Conservation (phyloP, 495 filamentous ascomycete genomes). For the Tuber magnatum region DNA sequence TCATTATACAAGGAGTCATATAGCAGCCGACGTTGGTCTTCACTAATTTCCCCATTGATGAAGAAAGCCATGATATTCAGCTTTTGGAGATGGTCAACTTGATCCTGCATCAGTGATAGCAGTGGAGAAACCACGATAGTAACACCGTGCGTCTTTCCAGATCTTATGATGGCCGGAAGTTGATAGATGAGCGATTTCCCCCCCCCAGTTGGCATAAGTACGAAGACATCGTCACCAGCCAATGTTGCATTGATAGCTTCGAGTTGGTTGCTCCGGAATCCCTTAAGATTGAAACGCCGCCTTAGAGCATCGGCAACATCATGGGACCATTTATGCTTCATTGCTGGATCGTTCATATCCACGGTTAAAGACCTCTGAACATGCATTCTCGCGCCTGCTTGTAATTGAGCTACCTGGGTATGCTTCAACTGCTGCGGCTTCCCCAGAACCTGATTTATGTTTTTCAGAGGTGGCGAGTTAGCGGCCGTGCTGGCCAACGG, state of each 20-base stretch:
- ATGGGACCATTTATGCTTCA: slow-evolving; percentile 66
- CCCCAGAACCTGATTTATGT: slow-evolving; percentile 31
- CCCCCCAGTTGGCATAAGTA: slow-evolving; percentile 95
- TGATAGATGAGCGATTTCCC: slow-evolving; percentile 98
- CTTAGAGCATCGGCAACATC: slow-evolving; percentile 73
- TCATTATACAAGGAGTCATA: slow-evolving; percentile 53
- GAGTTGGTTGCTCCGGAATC: slow-evolving; percentile 85
- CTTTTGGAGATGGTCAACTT: slow-evolving; percentile 70
- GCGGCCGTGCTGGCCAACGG: slow-evolving; percentile 23
- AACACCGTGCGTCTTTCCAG: slow-evolving; percentile 73
- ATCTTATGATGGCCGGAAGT: slow-evolving; percentile 74
- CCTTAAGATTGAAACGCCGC: slow-evolving; percentile 71
- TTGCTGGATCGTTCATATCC: slow-evolving; percentile 42
- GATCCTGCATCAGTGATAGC: slow-evolving; percentile 92
- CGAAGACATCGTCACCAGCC: slow-evolving; percentile 76
- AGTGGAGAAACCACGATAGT: slow-evolving; percentile 93
- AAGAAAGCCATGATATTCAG: slow-evolving; percentile 69
- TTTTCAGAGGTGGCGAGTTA: slow-evolving; percentile 22
- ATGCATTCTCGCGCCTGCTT: slow-evolving; percentile 23
- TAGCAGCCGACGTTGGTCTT: slow-evolving; percentile 54
- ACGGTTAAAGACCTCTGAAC: slow-evolving; percentile 31
- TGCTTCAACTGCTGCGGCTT: slow-evolving; percentile 11
- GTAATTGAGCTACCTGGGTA: slow-evolving; percentile 14
- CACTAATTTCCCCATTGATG: slow-evolving; percentile 65
- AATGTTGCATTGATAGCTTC: slow-evolving; percentile 94